A percentile compares a stretch with the other conserved stretches of the same genome.
Evolutionary conservation across 805 yeast species (phyloP).

Genomic region (Kuraishia cidri): DNA sequence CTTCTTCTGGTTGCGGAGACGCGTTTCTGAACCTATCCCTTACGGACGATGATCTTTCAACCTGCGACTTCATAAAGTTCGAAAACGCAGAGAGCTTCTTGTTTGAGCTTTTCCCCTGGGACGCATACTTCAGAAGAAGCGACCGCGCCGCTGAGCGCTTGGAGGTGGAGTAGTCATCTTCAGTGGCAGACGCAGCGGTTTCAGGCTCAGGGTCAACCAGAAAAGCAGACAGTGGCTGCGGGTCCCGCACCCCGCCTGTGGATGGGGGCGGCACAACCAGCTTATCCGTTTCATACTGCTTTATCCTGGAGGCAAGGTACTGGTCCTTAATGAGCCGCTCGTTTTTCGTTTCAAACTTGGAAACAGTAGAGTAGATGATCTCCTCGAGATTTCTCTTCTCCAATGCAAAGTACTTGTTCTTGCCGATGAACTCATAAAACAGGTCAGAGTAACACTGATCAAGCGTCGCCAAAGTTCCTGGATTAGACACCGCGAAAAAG

Average conservation of each 20-base stretch:
- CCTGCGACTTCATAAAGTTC: slow-evolving; percentile 42
- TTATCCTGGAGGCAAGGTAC: slow-evolving; percentile 18
- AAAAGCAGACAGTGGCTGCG: slow-evolving; percentile 1
- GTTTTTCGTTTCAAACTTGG: slow-evolving; percentile 31
- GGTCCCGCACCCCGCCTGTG: background rate
- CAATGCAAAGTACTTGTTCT: slow-evolving; percentile 56
- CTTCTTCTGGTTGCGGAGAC: slow-evolving; percentile 4
- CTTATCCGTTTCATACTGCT: slow-evolving; percentile 11
- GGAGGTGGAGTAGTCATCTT: background rate
- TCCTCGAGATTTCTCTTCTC: slow-evolving; percentile 66
- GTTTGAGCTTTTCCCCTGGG: background rate
- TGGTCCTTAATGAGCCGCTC: slow-evolving; percentile 26
- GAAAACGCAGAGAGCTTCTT: slow-evolving; percentile 19
- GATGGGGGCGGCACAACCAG: no score
- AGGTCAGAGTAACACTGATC: slow-evolving; percentile 70
- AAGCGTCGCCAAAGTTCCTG: slow-evolving; percentile 37
- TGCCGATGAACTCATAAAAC: slow-evolving; percentile 60
- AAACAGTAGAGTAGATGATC: slow-evolving; percentile 33
- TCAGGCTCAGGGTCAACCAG: background rate
- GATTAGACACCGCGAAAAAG: slow-evolving; percentile 37
- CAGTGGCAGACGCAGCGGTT: background rate
- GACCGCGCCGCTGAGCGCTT: background rate
- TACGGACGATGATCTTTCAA: slow-evolving; percentile 31
- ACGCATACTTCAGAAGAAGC: background rate
- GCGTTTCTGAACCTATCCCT: slow-evolving; percentile 13